A percentile compares a stretch with the other conserved stretches of the same genome.
phyloP scores from a whole-genome alignment of 1,139 yeast genomes.

The Yamadazyma dushanensis region DNA sequence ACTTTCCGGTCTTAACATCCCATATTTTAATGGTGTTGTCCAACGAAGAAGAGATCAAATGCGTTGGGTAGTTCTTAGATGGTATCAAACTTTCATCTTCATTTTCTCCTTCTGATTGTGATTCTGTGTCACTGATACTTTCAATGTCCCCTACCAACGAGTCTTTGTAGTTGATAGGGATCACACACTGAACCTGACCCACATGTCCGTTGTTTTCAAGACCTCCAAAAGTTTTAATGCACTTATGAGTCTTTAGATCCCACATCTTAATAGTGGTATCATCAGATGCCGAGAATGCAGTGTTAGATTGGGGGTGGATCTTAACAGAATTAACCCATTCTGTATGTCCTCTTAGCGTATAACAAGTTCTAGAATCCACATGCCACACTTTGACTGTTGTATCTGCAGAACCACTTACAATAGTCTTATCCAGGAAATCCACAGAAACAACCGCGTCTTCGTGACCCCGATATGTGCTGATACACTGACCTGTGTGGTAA shows the following conservation, averaged over 20 bases:
- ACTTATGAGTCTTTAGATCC: conserved; percentile 80
- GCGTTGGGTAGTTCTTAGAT: conserved; percentile 60
- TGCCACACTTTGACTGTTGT: conserved; percentile 94
- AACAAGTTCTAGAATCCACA: conserved; percentile 88
- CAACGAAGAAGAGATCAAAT: conserved; percentile 79
- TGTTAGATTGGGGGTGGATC: conserved; percentile 74
- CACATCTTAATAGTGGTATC: conserved; percentile 94
- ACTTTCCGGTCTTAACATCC: conserved; percentile 85
- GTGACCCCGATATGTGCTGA: conserved; percentile 92
- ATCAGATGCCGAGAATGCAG: conserved; percentile 85
- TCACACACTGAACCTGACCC: conserved; percentile 88
- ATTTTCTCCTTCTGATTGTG: conserved; percentile 1
- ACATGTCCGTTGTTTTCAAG: conserved; percentile 69
- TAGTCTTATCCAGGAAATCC: conserved; percentile 74
- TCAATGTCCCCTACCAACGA: conserved; percentile 44
- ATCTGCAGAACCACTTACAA: conserved; percentile 94
- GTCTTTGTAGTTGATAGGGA: conserved; percentile 72
- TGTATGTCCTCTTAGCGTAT: conserved; percentile 87
- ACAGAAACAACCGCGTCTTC: conserved; percentile 82
- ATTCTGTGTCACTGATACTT: conserved; percentile 24
- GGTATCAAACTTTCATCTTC: not conserved
- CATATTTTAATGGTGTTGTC: conserved; percentile 94
- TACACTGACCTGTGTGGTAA: conserved; percentile 89
- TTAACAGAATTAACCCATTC: conserved; percentile 92
- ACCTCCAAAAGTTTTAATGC: conserved; percentile 77